phyloP scores from a whole-genome alignment of 768 basidiomycete species.

The Macrocybe gigantea region DNA sequence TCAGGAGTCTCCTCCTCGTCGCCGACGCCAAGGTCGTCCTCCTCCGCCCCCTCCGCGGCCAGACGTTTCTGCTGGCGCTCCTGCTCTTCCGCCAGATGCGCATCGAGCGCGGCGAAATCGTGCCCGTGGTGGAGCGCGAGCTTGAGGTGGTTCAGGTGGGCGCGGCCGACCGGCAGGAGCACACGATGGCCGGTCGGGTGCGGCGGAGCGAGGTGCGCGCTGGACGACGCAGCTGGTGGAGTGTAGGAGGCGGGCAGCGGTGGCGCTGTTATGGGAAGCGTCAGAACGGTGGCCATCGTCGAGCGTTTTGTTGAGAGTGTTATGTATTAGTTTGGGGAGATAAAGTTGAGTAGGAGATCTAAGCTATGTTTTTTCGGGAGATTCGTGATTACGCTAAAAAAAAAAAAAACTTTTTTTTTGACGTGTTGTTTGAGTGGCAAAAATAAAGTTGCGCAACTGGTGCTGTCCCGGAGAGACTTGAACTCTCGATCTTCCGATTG shows the following conservation, averaged over 20 bases:
- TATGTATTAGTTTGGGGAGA: too few relatives aligned
- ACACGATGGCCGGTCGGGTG: constrained; percentile 35
- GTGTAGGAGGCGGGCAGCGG: constrained; percentile 37
- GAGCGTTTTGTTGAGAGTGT: too few relatives aligned
- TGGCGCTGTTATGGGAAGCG: constrained; percentile 22
- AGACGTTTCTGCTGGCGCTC: constrained; percentile 37
- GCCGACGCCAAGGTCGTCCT: constrained; percentile 89
- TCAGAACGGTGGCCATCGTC: constrained; percentile 20
- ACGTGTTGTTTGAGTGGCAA: neutral
- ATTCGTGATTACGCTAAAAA: too few relatives aligned
- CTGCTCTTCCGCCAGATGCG: constrained; percentile 38
- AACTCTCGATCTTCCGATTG: constrained; percentile 5
- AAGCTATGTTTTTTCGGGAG: too few relatives aligned
- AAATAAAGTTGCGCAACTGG: neutral
- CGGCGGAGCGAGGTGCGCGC: constrained; percentile 25
- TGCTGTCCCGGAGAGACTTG: constrained; percentile 3
- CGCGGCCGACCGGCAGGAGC: constrained; percentile 82
- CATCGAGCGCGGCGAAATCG: constrained; percentile 82
- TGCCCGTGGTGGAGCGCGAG: constrained; percentile 69
- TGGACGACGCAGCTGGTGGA: constrained; percentile 27
- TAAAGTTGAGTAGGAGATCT: too few relatives aligned
- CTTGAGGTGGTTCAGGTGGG: constrained; percentile 79
- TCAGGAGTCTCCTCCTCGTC: constrained; percentile 79
- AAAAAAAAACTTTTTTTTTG: too few relatives aligned
- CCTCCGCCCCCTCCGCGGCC: constrained; percentile 47